phyloP scores from a whole-genome alignment of 805 yeast genomes.

The Schwanniomyces sp. region DNA sequence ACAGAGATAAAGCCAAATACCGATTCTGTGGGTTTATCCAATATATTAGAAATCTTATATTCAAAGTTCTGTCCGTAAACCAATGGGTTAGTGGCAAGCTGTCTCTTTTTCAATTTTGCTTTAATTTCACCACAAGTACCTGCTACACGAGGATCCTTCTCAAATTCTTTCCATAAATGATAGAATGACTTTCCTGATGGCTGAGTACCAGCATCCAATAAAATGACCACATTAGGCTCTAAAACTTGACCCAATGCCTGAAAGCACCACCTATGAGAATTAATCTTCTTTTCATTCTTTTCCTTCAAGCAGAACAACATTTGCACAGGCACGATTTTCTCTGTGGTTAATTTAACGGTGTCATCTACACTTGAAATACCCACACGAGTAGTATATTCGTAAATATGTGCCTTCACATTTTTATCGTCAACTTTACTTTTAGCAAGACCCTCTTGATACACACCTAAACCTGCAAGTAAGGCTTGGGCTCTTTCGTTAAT shows the following conservation, averaged over 20 bases:
- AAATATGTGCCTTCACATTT: conserved; percentile 63
- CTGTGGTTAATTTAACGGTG: conserved; percentile 52
- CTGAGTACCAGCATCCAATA: conserved; percentile 66
- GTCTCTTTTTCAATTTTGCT: conserved; percentile 50
- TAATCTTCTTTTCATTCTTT: conserved; percentile 61
- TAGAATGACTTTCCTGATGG: conserved; percentile 58
- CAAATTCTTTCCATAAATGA: conserved; percentile 63
- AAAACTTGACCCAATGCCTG: conserved; percentile 60
- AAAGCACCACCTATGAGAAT: conserved; percentile 70
- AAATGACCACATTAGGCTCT: conserved; percentile 55
- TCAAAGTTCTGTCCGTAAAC: conserved; percentile 69
- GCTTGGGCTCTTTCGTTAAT: conserved; percentile 64
- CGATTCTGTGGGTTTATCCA: conserved; percentile 67
- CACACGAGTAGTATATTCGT: conserved; percentile 65
- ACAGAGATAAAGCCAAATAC: conserved; percentile 65
- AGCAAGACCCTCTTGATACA: conserved; percentile 67
- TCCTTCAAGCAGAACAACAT: conserved; percentile 62
- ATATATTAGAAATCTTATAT: conserved; percentile 64
- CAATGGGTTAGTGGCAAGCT: conserved; percentile 55
- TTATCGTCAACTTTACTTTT: conserved; percentile 58
- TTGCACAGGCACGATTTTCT: conserved; percentile 62
- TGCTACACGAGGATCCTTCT: conserved; percentile 57
- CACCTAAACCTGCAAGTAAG: conserved; percentile 62
- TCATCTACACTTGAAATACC: conserved; percentile 49
- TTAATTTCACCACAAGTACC: conserved; percentile 76